A percentile compares a stretch with the other conserved stretches of the same genome.
phyloP scores from a whole-genome alignment of 352 stramenopile genomes.

The Peronospora farinosa region DNA sequence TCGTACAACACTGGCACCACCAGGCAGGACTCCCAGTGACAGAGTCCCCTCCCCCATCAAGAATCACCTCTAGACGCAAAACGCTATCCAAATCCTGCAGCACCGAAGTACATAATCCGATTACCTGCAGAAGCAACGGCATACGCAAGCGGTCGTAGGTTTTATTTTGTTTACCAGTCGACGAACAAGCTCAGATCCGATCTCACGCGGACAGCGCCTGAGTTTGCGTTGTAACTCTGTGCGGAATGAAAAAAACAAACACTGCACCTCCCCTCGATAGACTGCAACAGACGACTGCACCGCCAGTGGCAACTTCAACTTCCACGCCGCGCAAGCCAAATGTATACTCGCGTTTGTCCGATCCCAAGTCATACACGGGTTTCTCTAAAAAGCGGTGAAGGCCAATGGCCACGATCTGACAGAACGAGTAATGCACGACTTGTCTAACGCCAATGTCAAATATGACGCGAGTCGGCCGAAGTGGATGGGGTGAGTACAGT shows the following conservation, averaged over 20 bases:
- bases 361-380: conserved; percentile 60
- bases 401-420: conserved; percentile 40
- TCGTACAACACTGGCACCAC: conserved; percentile 19
- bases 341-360: conserved; percentile 51
- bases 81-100: conserved; percentile 8
- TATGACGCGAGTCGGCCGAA: conserved; percentile 43
- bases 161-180: conserved; percentile 8
- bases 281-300: conserved; percentile 2
- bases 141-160: background rate
- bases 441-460: conserved; percentile 52
- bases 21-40: background rate
- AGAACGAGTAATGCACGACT: conserved; percentile 44
- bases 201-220: conserved; percentile 2
- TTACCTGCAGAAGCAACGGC: background rate
- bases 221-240: conserved; percentile 1
- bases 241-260: conserved; percentile 14
- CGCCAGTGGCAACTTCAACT: conserved; percentile 4
- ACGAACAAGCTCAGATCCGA: conserved; percentile 13
- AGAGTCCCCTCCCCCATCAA: background rate
- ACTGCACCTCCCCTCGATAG: background rate
- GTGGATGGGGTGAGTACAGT: conserved; percentile 32
- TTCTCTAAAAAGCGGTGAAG: conserved; percentile 59
- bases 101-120: conserved; percentile 1
- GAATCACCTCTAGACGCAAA: conserved; percentile 9
- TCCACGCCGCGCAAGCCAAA: conserved; percentile 25